Evolutionary conservation across 768 basidiomycete genomes (phyloP).

Genomic region (Trametes gibbosa): DNA sequence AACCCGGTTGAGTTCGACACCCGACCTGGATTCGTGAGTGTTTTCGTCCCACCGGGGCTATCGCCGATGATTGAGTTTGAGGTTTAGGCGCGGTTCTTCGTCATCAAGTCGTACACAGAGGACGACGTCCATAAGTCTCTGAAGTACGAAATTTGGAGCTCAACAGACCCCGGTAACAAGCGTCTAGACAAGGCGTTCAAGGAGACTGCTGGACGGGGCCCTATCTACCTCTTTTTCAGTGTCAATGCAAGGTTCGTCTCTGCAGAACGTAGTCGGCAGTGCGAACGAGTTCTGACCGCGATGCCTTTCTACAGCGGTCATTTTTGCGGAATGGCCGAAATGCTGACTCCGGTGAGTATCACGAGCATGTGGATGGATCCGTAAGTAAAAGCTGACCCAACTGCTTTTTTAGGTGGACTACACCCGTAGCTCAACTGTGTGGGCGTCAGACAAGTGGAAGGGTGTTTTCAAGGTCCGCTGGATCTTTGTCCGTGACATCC

Average conservation of each 20-base stretch:
- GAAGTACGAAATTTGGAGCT: conserved; percentile 98
- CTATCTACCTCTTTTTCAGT: conserved; percentile 97
- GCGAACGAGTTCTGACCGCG: background rate
- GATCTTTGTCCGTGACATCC: conserved; percentile 96
- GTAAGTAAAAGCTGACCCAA: background rate
- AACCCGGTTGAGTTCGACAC: conserved; percentile 85
- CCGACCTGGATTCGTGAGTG: conserved; percentile 70
- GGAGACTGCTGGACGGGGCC: conserved; percentile 86
- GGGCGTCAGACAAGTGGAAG: conserved; percentile 99
- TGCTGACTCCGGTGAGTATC: conserved; percentile 80
- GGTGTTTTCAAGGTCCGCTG: conserved; percentile 98
- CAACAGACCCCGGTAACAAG: conserved; percentile 96
- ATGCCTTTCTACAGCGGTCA: conserved; percentile 60
- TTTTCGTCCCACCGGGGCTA: background rate
- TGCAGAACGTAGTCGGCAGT: background rate
- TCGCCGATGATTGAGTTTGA: conserved; percentile 5
- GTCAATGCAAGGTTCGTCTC: conserved; percentile 77
- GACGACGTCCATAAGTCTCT: conserved; percentile 98
- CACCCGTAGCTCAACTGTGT: conserved; percentile 90
- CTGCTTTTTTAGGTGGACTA: conserved; percentile 70
- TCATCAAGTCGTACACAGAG: conserved; percentile 99
- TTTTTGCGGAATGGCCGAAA: conserved; percentile 98
- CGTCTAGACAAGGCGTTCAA: conserved; percentile 96
- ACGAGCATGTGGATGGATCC: background rate
- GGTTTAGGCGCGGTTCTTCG: conserved; percentile 83